phyloP scores from a whole-genome alignment of 2,329 filamentous ascomycete genomes.

The Xylariaceae sp. region DNA sequence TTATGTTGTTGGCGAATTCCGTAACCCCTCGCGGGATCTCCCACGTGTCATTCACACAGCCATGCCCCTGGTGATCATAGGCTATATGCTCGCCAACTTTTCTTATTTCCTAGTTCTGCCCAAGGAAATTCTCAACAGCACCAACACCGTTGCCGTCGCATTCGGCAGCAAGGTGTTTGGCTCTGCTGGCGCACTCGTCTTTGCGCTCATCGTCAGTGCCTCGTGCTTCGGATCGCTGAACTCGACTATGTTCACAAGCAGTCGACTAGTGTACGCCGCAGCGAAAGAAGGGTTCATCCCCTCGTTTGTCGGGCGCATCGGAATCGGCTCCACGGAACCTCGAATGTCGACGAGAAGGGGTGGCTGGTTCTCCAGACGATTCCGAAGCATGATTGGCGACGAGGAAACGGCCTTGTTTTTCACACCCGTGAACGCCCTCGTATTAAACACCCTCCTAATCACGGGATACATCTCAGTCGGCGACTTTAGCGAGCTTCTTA shows the following conservation, averaged over 20 bases:
- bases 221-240: constrained; percentile 95
- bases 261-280: constrained; percentile 86
- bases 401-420: constrained; percentile 77
- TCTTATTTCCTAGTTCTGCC: constrained; percentile 94
- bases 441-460: constrained; percentile 73
- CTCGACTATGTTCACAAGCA: constrained; percentile 87
- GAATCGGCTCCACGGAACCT: constrained; percentile 49
- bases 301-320: constrained; percentile 73
- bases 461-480: constrained; percentile 75
- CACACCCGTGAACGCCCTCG: constrained; percentile 88
- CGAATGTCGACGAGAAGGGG: constrained; percentile 44
- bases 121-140: constrained; percentile 69
- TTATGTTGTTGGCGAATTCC: constrained; percentile 95
- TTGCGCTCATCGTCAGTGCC: constrained; percentile 83
- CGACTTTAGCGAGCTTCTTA: constrained; percentile 86
- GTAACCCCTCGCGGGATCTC: constrained; percentile 82
- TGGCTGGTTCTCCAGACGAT: constrained; percentile 52
- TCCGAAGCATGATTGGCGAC: constrained; percentile 66
- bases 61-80: constrained; percentile 87
- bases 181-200: constrained; percentile 69
- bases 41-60: constrained; percentile 94
- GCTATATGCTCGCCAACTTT: constrained; percentile 85
- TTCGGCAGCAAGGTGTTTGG: constrained; percentile 92
- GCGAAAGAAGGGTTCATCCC: constrained; percentile 95
- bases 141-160: constrained; percentile 92